phyloP scores from a whole-genome alignment of 331 rosid genomes.

The Phaseolus coccineus region DNA sequence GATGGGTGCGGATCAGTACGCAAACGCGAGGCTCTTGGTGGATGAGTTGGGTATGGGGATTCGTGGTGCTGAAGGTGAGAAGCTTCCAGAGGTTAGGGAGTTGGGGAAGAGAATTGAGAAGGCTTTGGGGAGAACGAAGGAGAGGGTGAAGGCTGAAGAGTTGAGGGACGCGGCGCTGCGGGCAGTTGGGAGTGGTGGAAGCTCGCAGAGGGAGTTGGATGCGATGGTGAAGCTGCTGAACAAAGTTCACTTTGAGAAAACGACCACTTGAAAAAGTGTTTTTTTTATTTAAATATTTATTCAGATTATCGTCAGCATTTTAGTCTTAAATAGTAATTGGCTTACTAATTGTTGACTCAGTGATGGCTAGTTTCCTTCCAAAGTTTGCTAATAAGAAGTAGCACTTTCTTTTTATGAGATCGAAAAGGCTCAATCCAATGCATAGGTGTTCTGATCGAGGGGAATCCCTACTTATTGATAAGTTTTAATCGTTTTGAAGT shows the following conservation, averaged over 20 bases:
- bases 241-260: not conserved
- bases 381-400: too few species aligned
- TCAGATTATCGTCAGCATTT: too few species aligned
- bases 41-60: constrained; percentile 47
- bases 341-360: too few species aligned
- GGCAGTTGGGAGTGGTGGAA: constrained; percentile 48
- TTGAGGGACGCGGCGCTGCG: constrained; percentile 35
- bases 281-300: too few species aligned
- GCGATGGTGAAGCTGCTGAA: constrained; percentile 36
- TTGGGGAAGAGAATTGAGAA: constrained; percentile 35
- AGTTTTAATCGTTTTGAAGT: too few species aligned
- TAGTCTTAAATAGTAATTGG: too few species aligned
- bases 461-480: too few species aligned
- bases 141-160: constrained; percentile 41
- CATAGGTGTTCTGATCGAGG: too few species aligned
- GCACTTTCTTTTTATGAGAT: too few species aligned
- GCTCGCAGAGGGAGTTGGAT: constrained; percentile 53
- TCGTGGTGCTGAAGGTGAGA: constrained; percentile 46
- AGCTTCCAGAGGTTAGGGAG: constrained; percentile 37
- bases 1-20: constrained; percentile 54
- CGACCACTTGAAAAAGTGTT: too few species aligned
- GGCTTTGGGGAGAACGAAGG: constrained; percentile 26
- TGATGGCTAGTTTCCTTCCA: too few species aligned
- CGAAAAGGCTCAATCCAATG: too few species aligned
- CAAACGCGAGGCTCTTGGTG: constrained; percentile 53